Evolutionary conservation across 2,329 filamentous ascomycete genomes (phyloP).

Genomic region (Aspergillus sp.): DNA sequence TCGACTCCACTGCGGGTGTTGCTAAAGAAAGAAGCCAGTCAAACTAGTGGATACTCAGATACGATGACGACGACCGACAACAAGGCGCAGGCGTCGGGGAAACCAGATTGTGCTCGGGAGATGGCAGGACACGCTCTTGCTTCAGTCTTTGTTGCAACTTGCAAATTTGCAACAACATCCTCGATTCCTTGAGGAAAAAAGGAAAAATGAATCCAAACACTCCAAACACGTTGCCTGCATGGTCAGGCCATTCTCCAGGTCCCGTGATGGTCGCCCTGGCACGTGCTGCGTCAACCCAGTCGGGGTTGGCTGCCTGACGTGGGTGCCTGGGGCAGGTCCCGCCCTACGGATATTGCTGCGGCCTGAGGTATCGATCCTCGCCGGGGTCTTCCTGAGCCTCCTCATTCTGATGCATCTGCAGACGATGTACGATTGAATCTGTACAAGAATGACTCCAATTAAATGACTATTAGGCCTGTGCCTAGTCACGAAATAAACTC

Average conservation of each 20-base stretch:
- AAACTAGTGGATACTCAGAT: conserved; percentile 2
- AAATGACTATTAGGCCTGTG: too few relatives aligned
- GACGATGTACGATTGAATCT: too few relatives aligned
- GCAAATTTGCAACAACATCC: too few relatives aligned
- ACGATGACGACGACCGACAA: conserved; percentile 3
- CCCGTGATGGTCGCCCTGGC: background rate
- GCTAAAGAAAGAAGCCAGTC: conserved; percentile 21
- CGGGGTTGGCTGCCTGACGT: background rate
- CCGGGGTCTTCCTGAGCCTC: background rate
- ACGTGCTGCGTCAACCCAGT: background rate
- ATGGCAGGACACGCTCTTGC: background rate
- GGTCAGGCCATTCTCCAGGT: background rate
- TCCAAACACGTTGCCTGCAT: background rate
- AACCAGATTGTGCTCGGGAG: background rate
- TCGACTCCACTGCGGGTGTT: conserved; percentile 19
- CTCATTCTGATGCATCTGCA: too few relatives aligned
- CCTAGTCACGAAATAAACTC: too few relatives aligned
- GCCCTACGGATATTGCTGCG: background rate
- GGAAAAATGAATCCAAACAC: background rate
- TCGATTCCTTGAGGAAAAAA: too few relatives aligned
- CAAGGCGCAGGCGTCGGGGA: background rate
- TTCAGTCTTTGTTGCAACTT: too few relatives aligned
- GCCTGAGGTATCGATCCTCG: background rate
- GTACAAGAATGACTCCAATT: too few relatives aligned
- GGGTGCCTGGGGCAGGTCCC: background rate